Conservation (phyloP, 164 flowering plant genomes). For the Chimonanthus salicifolius region DNA sequence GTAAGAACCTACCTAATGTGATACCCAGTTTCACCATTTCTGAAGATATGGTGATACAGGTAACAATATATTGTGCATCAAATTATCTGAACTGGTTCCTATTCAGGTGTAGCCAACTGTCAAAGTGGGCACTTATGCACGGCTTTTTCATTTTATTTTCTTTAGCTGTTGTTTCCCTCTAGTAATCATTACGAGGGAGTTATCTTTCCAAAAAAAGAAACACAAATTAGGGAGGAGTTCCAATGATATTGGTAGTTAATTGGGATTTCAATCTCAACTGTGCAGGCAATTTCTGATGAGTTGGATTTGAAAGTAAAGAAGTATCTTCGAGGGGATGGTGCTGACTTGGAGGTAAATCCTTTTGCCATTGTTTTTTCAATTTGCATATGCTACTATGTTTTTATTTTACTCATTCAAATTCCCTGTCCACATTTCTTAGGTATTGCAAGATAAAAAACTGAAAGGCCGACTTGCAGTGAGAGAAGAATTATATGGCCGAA, state of each 20-base stretch:
- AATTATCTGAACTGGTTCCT: no score
- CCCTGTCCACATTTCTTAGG: conserved; percentile 30
- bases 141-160: no score
- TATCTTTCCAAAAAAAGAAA: no score
- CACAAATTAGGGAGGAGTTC: no score
- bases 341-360: conserved; percentile 58
- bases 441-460: conserved; percentile 69
- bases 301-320: conserved; percentile 51
- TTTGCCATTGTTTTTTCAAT: background rate
- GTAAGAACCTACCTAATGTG: no score
- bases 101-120: no score
- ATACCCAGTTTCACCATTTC: no score
- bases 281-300: conserved; percentile 40
- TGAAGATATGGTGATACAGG: no score
- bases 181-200: no score
- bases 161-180: no score
- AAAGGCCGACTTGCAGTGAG: conserved; percentile 68
- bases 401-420: background rate
- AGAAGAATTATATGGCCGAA: conserved; percentile 64
- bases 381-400: background rate
- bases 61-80: no score
- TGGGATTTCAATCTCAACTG: conserved; percentile 9
- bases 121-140: no score
- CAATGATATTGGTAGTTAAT: background rate
- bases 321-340: conserved; percentile 75